Base-by-base conservation (phyloP, 2,329 filamentous ascomycete genomes). In the Amauroascus verrucosus region DNA sequence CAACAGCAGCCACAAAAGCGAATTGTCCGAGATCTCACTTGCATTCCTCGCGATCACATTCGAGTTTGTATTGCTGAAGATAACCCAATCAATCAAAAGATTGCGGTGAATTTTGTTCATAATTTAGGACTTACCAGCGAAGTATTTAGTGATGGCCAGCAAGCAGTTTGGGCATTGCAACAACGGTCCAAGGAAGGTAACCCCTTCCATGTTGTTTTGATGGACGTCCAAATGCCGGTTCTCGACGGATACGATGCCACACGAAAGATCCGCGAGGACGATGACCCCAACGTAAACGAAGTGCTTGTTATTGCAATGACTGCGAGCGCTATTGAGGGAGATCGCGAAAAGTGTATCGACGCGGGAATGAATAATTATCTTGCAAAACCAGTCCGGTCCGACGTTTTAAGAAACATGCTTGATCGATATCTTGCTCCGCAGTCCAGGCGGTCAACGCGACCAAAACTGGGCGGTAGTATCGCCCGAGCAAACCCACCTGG, bases 341-440 rank as follows among this genome's bases (percentile, higher is more conserved):
- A 97, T 65, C 79, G 90, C 46, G 91, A 97, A 67, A 96, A 95
- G 71, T 96, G 91, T 61, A 74, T 96, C n/a, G 88, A 89, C 48
- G 88, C 88, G 1, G 91, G 91, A 43, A 97, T 97, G 91, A 95
- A 96, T 68, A 93, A 96, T 64, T 97, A 96, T 63, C 79, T 96
- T 1, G 89, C 91, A 14, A 97, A 97, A 67, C 91, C 91, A 1
- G 91, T 97, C n/a, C 80, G 89, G 56, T 88, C 86, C 3, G 86
- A 90, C 45, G 83, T 94, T 38, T 75, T 97, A 51, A 93, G 88
- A 70, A 83, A 83, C 64, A 91, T 96, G 72, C 73, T 97, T 11
- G 82, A 86, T 60, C 76, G 77, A 28, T 86, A 86, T 62, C 74
- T 86, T 7, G 71, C 71, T 13, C 78, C 80, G 46, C 72, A 1